A percentile compares a stretch with the other conserved stretches of the same genome.
These are phyloP conservation scores for Termitomyces sp. DNA, from an alignment of 1,284 basidiomycete species.

Conservation along the genomic window DNA sequence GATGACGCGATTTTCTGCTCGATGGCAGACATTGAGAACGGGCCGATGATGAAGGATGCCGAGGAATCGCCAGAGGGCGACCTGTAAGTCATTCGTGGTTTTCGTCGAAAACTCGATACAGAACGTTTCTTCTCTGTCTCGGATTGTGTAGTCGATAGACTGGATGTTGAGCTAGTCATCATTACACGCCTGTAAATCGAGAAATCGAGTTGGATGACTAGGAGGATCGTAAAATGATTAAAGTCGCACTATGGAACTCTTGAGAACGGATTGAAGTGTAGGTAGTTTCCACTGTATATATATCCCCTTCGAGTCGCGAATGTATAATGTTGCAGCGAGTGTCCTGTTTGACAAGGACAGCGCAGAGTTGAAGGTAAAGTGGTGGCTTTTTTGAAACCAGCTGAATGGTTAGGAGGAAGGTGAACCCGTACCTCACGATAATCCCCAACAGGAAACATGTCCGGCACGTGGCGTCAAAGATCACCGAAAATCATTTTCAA, in stretches of 20 bases:
- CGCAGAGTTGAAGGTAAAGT: background rate
- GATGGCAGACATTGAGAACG: slow-evolving; percentile 12
- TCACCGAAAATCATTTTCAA: slow-evolving; percentile 1
- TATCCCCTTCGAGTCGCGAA: background rate
- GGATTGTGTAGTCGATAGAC: background rate
- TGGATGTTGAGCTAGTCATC: slow-evolving; percentile 1
- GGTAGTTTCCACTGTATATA: background rate
- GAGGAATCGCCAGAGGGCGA: slow-evolving; percentile 35
- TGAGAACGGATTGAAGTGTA: background rate
- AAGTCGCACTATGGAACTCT: background rate
- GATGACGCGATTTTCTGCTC: slow-evolving; percentile 14
- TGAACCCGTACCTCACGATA: slow-evolving; percentile 6
- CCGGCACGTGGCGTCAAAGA: slow-evolving; percentile 9
- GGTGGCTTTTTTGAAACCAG: slow-evolving; percentile 1
- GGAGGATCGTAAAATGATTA: background rate
- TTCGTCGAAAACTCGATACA: slow-evolving; percentile 29
- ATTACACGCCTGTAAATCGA: background rate
- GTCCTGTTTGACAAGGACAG: background rate
- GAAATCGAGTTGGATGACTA: background rate
- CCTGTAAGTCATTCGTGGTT: slow-evolving; percentile 45
- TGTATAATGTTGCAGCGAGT: background rate
- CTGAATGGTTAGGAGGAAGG: slow-evolving; percentile 11
- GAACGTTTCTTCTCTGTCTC: background rate
- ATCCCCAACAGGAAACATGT: slow-evolving; percentile 12
- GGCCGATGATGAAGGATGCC: slow-evolving; percentile 18